Evolutionary conservation across 495 filamentous ascomycete species (phyloP).

Genomic region (Aspergillus carlsbadensis): DNA sequence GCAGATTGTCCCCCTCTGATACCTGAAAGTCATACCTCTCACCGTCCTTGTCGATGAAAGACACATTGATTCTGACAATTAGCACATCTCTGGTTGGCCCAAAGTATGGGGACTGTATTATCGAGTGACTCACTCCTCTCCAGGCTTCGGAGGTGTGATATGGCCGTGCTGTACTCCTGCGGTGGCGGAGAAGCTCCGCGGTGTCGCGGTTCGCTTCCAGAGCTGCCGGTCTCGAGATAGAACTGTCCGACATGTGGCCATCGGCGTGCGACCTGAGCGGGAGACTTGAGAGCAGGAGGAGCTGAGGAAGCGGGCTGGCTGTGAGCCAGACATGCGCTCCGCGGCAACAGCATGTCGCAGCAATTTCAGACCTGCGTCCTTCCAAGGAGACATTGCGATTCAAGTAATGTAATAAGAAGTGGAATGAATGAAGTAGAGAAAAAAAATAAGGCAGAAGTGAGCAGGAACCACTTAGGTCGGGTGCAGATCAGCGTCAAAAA

Average conservation of each 20-base stretch:
- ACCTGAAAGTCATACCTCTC: slow-evolving; percentile 73
- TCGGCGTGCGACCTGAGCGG: slow-evolving; percentile 11
- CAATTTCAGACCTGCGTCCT: slow-evolving; percentile 36
- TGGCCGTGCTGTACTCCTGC: slow-evolving; percentile 67
- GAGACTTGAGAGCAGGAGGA: slow-evolving; percentile 23
- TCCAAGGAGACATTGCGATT: slow-evolving; percentile 38
- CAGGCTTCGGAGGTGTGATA: slow-evolving; percentile 77
- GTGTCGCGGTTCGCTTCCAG: slow-evolving; percentile 31
- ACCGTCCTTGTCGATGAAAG: slow-evolving; percentile 94
- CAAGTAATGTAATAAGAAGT: neutral
- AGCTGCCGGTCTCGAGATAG: slow-evolving; percentile 12
- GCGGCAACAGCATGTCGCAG: slow-evolving; percentile 32
- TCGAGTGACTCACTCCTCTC: slow-evolving; percentile 79
- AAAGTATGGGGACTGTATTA: neutral
- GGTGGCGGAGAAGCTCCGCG: slow-evolving; percentile 66
- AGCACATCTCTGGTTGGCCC: neutral
- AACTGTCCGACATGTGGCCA: neutral
- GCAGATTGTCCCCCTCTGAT: slow-evolving; percentile 80
- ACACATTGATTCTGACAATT: slow-evolving; percentile 71
- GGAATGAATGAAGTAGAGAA: slow-evolving; percentile 1
- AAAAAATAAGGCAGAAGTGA: slow-evolving; percentile 2
- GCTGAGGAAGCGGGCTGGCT: slow-evolving; percentile 34
- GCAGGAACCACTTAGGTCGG: neutral
- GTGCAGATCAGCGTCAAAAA: neutral
- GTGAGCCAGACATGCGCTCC: slow-evolving; percentile 30